Base-by-base conservation (phyloP, 352 stramenopile genomes). In the Phytophthora crassamura region DNA sequence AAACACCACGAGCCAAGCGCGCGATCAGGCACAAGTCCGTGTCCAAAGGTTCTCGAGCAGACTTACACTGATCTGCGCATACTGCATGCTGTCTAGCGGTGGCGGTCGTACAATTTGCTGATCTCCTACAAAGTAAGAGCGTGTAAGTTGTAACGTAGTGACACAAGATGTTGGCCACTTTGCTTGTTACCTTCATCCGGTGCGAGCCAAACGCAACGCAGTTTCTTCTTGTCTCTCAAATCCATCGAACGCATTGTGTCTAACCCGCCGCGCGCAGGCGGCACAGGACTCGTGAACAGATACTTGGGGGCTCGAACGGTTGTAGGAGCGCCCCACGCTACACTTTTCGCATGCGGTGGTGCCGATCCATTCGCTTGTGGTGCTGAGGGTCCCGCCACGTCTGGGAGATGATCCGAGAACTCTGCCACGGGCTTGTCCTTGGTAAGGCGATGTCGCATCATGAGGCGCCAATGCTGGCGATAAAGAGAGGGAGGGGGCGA, bases 171-270 rank as follows among this genome's bases (percentile, higher is more conserved):
- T 35, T 41, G 12, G 25, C 5, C 33, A 35, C 63, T 59, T 74
- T 80, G 53, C 14, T 79, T 35, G 4, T 25, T 50, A 85, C 82
- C 82, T 88, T 91, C 78, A 36, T 89, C 82, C 4, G 82, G 80
- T 41, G 78, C 72, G 12, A 91, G 74, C 82, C 82, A 91, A 52
- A 91, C 87, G 39, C 71, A 82, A 0, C 77, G 76, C 45, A 91
- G 65, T 39, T 88, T 91, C 65, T 87, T 82, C 69, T 86, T 88
- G 60, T 89, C 77, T 7, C 80, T 76, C 48, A 89, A 45, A 63
- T 88, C 77, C 7, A 89, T 53, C 18, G 71, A 71, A 12, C 78
- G 35, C 42, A 67, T 59, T 16, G 67, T 49, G 43, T 64, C 56
- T 32, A 56, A 20, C 10, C 55, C 39, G 25, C 46, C 35, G 35